phyloP scores from a whole-genome alignment of 2,329 filamentous ascomycete genomes.

The Pseudogymnoascus sp. region DNA sequence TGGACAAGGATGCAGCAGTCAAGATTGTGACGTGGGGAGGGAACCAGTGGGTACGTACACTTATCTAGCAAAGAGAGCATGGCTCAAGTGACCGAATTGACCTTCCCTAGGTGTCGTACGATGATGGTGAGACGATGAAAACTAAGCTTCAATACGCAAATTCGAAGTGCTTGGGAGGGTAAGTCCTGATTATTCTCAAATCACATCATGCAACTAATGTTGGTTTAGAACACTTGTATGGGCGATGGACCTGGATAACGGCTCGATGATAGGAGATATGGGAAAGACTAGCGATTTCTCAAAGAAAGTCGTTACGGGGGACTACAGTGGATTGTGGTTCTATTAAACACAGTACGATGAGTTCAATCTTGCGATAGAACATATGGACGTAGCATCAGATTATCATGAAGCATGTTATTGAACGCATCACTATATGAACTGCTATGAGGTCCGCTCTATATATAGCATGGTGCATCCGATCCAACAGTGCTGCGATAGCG shows the following conservation, averaged over 20 bases:
- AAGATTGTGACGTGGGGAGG: constrained; percentile 29
- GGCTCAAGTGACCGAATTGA: constrained; percentile 4
- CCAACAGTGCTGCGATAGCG: too few species aligned
- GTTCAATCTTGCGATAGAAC: too few species aligned
- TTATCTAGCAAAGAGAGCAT: neutral
- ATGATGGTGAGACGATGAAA: constrained; percentile 22
- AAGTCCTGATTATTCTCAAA: neutral
- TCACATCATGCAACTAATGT: neutral
- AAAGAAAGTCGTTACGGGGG: too few species aligned
- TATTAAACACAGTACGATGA: too few species aligned
- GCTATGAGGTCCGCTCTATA: too few species aligned
- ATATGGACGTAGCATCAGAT: too few species aligned
- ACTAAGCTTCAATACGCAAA: constrained; percentile 16
- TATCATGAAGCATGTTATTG: too few species aligned
- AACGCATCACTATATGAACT: too few species aligned
- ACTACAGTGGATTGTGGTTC: too few species aligned
- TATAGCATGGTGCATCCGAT: too few species aligned
- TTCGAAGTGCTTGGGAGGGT: constrained; percentile 17
- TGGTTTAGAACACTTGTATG: constrained; percentile 18
- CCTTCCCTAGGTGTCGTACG: constrained; percentile 22
- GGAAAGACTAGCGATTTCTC: too few species aligned
- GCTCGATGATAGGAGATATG: neutral
- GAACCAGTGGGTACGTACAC: constrained; percentile 29
- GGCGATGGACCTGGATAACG: constrained; percentile 15
- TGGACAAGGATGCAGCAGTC: constrained; percentile 24